Conservation (phyloP, 2,329 filamentous ascomycete species). For the Seiridium unicorne region DNA sequence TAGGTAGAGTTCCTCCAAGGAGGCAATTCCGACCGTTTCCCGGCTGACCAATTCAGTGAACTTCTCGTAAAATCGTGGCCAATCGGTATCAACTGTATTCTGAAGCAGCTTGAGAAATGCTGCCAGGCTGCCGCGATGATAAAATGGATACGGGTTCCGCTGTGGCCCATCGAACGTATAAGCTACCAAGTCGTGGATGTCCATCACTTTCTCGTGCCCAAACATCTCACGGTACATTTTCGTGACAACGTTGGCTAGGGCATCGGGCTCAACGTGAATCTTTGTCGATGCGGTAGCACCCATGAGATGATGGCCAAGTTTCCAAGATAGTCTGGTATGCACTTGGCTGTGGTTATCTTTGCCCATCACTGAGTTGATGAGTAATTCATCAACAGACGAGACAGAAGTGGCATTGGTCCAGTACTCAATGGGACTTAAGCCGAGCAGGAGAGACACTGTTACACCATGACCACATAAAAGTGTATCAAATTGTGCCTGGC, state of each 20-base stretch:
- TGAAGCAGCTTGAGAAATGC: constrained; percentile 36
- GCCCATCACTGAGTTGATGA: constrained; percentile 22
- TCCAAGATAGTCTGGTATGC: constrained; percentile 28
- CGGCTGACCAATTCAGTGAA: constrained; percentile 28
- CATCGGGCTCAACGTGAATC: constrained; percentile 29
- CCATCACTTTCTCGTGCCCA: too few species aligned
- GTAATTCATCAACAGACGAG: constrained; percentile 38
- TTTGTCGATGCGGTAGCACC: constrained; percentile 11
- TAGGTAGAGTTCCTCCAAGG: not conserved
- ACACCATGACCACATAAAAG: constrained; percentile 46
- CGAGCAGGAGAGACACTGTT: constrained; percentile 48
- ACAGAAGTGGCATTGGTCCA: constrained; percentile 46
- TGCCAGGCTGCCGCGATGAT: constrained; percentile 37
- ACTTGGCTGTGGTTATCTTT: constrained; percentile 6
- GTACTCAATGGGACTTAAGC: constrained; percentile 46
- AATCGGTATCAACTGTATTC: constrained; percentile 32
- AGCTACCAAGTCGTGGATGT: too few species aligned
- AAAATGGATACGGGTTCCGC: constrained; percentile 9
- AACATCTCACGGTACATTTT: too few species aligned
- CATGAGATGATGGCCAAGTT: constrained; percentile 16
- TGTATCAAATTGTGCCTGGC: constrained; percentile 31
- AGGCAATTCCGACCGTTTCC: constrained; percentile 7
- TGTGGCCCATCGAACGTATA: too few species aligned
- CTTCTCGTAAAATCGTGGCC: constrained; percentile 24
- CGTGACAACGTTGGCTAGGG: too few species aligned